A percentile compares a stretch with the other conserved stretches of the same genome.
These are phyloP conservation scores for Fusarium paranaense DNA, from an alignment of 2,329 filamentous ascomycete genomes.

Conservation along the genomic window DNA sequence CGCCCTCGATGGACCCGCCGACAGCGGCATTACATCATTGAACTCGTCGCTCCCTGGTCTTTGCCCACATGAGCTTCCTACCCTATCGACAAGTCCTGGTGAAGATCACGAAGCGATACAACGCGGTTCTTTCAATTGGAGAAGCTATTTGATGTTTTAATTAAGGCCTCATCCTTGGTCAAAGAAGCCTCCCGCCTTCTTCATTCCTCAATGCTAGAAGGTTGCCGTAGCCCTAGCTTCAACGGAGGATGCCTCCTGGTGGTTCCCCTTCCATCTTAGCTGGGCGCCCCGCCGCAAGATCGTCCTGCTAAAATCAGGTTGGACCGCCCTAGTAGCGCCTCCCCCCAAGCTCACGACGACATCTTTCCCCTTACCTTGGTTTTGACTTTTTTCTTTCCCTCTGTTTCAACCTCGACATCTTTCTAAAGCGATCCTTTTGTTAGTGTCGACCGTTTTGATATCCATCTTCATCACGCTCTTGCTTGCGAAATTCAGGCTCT, in stretches of 20 bases:
- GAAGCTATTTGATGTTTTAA: background rate
- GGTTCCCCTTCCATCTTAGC: slow-evolving; percentile 13
- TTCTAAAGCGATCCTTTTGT: background rate
- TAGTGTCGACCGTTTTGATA: background rate
- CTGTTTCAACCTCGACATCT: slow-evolving; percentile 11
- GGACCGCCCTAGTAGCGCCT: slow-evolving; percentile 35
- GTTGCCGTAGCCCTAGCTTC: background rate
- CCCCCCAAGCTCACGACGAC: slow-evolving; percentile 31
- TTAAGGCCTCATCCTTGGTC: background rate
- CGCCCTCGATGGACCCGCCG: background rate
- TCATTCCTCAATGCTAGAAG: background rate
- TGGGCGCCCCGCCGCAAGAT: slow-evolving; percentile 31
- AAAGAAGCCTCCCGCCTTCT: background rate
- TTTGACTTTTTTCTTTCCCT: slow-evolving; percentile 2
- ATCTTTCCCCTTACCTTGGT: slow-evolving; percentile 15
- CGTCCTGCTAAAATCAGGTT: slow-evolving; percentile 31
- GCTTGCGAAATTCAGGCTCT: background rate
- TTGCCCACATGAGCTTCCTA: slow-evolving; percentile 5
- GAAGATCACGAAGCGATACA: slow-evolving; percentile 22
- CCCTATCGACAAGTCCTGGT: slow-evolving; percentile 7
- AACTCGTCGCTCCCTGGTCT: slow-evolving; percentile 1
- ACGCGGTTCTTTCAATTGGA: slow-evolving; percentile 6
- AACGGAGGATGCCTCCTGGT: slow-evolving; percentile 25
- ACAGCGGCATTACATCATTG: slow-evolving; percentile 44
- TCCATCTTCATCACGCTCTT: background rate